Evolutionary conservation across 2,329 filamentous ascomycete species (phyloP).

Genomic region (Aspergillus luchuensis): DNA sequence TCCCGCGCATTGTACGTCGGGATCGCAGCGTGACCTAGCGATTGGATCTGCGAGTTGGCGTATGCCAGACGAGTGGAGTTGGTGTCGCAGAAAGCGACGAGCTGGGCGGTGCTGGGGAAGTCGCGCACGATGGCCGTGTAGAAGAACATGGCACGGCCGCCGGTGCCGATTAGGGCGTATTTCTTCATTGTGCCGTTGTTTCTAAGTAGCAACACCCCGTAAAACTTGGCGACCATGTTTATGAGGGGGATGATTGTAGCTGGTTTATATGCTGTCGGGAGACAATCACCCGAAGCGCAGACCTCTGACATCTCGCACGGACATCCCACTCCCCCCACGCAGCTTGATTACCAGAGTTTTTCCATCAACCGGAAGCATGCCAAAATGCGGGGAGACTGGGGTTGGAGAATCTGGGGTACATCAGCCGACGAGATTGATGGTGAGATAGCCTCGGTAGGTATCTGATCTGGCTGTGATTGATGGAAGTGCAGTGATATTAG

Average conservation of each 20-base stretch:
- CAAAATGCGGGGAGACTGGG: background rate
- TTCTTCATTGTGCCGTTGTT: background rate
- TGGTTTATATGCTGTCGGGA: background rate
- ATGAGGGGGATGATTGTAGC: background rate
- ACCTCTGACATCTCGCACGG: background rate
- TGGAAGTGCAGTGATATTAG: background rate
- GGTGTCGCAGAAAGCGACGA: constrained; percentile 62
- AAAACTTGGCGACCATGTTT: too few relatives aligned
- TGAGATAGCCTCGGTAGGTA: background rate
- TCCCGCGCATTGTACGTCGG: constrained; percentile 58
- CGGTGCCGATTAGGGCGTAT: constrained; percentile 53
- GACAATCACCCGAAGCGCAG: background rate
- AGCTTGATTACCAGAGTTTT: background rate
- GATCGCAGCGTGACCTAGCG: constrained; percentile 51
- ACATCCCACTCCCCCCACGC: background rate
- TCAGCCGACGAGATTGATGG: background rate
- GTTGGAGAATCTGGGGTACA: background rate
- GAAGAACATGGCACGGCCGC: constrained; percentile 62
- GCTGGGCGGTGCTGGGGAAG: constrained; percentile 52
- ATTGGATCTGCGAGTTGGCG: constrained; percentile 46
- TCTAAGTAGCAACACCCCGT: too few relatives aligned
- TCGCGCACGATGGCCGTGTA: constrained; percentile 60
- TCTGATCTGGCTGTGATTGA: background rate
- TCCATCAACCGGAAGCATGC: background rate
- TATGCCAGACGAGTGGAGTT: constrained; percentile 63